These are phyloP conservation scores for Diospyros kaki DNA, from an alignment of 148 eudicot species.

Conservation along the genomic window DNA sequence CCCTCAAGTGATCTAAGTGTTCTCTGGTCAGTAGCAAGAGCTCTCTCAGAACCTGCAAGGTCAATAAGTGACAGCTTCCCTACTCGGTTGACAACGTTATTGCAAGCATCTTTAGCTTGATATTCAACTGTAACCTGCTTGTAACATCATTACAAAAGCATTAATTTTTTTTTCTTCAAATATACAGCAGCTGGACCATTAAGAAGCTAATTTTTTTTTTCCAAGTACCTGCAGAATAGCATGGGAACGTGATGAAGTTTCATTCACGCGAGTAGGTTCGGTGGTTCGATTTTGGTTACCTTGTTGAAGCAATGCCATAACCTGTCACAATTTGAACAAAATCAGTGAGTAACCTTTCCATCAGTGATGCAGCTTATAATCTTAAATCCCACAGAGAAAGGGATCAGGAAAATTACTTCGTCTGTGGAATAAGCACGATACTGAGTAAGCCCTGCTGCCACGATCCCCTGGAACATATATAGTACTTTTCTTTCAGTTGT, in stretches of 20 bases:
- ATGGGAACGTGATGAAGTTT: slow-evolving; percentile 88
- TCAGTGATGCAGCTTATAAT: slow-evolving; percentile 1
- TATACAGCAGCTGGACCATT: not conserved
- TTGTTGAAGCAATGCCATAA: slow-evolving; percentile 87
- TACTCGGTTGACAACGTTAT: slow-evolving; percentile 47
- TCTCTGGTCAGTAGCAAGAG: slow-evolving; percentile 85
- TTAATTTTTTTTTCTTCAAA: not conserved
- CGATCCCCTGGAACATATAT: slow-evolving; percentile 55
- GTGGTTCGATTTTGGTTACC: slow-evolving; percentile 83
- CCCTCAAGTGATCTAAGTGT: slow-evolving; percentile 81
- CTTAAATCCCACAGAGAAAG: not conserved
- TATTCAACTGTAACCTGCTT: slow-evolving; percentile 71
- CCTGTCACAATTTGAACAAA: slow-evolving; percentile 35
- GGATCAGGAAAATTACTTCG: slow-evolving; percentile 42
- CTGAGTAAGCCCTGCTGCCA: slow-evolving; percentile 84
- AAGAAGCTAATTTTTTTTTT: not conserved
- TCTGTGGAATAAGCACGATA: slow-evolving; percentile 88
- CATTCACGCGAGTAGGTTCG: slow-evolving; percentile 88
- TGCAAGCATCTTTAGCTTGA: slow-evolving; percentile 50
- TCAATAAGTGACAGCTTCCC: slow-evolving; percentile 83
- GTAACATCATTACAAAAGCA: not conserved
- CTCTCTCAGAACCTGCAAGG: slow-evolving; percentile 91
- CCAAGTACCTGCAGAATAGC: slow-evolving; percentile 81
- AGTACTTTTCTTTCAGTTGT: slow-evolving; percentile 1
- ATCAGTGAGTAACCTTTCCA: not conserved